Conservation (phyloP, 352 stramenopile species). For the Blastocystis sp. region DNA sequence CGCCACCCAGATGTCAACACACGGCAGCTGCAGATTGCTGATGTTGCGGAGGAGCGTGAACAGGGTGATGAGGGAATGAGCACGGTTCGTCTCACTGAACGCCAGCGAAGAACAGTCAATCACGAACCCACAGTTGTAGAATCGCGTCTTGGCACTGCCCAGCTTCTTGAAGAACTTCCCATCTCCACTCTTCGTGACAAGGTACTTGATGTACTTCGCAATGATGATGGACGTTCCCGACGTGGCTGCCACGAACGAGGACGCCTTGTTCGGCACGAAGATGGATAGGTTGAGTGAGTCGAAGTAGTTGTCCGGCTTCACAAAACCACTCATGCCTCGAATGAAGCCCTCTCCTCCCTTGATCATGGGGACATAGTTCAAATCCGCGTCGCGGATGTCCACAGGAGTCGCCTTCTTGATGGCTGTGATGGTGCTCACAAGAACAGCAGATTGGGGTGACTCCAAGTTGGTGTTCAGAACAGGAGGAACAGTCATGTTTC, state of each 20-base stretch:
- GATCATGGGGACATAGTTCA: background rate
- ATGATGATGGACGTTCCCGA: background rate
- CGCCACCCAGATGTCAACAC: constrained; percentile 32
- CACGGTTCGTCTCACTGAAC: constrained; percentile 17
- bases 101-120: constrained; percentile 17
- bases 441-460: background rate
- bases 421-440: background rate
- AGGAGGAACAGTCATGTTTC: background rate
- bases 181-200: too few relatives aligned
- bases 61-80: constrained; percentile 15
- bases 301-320: background rate
- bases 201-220: background rate
- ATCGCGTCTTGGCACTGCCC: background rate
- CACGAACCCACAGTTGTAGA: background rate
- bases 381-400: background rate
- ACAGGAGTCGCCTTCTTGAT: background rate
- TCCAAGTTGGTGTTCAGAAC: background rate
- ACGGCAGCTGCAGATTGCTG: background rate
- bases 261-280: background rate
- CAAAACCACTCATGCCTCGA: too few relatives aligned
- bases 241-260: background rate
- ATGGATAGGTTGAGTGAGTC: background rate
- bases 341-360: too few relatives aligned
- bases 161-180: background rate
- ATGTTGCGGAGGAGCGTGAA: constrained; percentile 4